Evolutionary conservation across 371 early-diverging fungal genomes (phyloP), one percentile per base, ranked within the genome.

Genomic region (Lichtheimia corymbifera): DNA sequence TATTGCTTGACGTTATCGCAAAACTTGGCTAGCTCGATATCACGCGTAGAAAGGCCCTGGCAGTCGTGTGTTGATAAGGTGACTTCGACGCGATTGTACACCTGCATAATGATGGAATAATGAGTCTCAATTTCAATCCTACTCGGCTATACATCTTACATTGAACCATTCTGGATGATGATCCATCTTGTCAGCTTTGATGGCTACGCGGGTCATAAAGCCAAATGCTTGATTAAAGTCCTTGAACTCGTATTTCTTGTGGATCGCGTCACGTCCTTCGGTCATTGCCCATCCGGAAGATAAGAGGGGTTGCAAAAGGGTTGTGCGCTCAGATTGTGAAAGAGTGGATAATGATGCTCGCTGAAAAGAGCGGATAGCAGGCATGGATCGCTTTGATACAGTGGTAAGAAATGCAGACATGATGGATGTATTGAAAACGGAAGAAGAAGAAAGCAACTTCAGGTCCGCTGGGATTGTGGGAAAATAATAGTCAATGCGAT

Each of bases 81-180:
- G 53, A 97, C 74, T 50, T 93, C 89, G 24, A 97, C 97, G 35
- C 86, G 81, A 76, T 96, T 95, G 76, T 97, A 97, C 18, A 93
- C 89, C 89, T 88, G 62, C 30, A 28, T 27, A 17, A n/a, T 15
- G 0, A 30, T 41, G 50, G 53, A 58, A 24, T 22, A 28, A 50
- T 45, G 58, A 50, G 17, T 11, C 45, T 30, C 14, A 28, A 11
- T 15, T 5, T 47, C 30, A 12, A 47, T 45, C 45, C 17, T 30
- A 9, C 7, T n/a, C 17, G 35, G 5, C 27, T 17, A 18, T 3
- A 13, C 20, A 24, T 14, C 75, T 70, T 81, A 91, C 92, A 71
- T 94, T 94, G 66, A 91, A 92, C 94, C 94, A 94, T 72, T 94
- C 94, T 11, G 98, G 98, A 66, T 97, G 98, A 71, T 97, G 98